A percentile compares a stretch with the other conserved stretches of the same genome.
phyloP scores from a whole-genome alignment of 352 stramenopile species.

The Pythium diclinum region DNA sequence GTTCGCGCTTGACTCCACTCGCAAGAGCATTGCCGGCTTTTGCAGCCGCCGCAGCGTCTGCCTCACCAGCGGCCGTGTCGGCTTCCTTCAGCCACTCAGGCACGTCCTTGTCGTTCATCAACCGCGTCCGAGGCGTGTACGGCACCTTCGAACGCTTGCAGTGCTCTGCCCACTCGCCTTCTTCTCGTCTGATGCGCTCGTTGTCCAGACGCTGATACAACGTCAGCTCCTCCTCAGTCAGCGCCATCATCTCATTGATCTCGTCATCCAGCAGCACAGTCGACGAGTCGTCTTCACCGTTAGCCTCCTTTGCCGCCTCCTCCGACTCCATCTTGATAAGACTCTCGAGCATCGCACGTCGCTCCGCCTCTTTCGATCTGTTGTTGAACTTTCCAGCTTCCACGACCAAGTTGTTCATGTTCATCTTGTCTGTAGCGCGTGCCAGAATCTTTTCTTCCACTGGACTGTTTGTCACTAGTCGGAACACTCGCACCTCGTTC shows the following conservation, averaged over 20 bases:
- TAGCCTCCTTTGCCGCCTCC: slow-evolving; percentile 62
- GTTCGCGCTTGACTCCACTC: slow-evolving; percentile 38
- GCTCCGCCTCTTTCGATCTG: slow-evolving; percentile 81
- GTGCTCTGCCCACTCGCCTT: slow-evolving; percentile 61
- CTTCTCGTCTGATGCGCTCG: slow-evolving; percentile 59
- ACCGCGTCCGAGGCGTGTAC: slow-evolving; percentile 42
- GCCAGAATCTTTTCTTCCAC: slow-evolving; percentile 89
- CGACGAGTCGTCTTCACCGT: slow-evolving; percentile 59
- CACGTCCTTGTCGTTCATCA: slow-evolving; percentile 73
- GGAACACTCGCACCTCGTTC: slow-evolving; percentile 88
- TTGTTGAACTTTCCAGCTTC: slow-evolving; percentile 90
- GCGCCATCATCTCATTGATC: slow-evolving; percentile 89
- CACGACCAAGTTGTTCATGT: slow-evolving; percentile 90
- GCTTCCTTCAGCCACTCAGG: slow-evolving; percentile 74
- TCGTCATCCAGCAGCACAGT: slow-evolving; percentile 80
- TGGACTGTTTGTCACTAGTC: slow-evolving; percentile 80
- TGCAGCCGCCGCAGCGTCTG: not conserved
- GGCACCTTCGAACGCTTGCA: slow-evolving; percentile 57
- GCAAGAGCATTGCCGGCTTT: not conserved
- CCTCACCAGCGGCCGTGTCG: slow-evolving; percentile 26
- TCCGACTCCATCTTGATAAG: slow-evolving; percentile 89
- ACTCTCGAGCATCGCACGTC: slow-evolving; percentile 80
- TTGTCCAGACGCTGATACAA: slow-evolving; percentile 75
- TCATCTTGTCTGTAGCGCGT: slow-evolving; percentile 88
- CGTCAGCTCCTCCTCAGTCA: slow-evolving; percentile 78